Conservation (phyloP, 2,329 filamentous ascomycete species). For the Trichoderma harzianum region DNA sequence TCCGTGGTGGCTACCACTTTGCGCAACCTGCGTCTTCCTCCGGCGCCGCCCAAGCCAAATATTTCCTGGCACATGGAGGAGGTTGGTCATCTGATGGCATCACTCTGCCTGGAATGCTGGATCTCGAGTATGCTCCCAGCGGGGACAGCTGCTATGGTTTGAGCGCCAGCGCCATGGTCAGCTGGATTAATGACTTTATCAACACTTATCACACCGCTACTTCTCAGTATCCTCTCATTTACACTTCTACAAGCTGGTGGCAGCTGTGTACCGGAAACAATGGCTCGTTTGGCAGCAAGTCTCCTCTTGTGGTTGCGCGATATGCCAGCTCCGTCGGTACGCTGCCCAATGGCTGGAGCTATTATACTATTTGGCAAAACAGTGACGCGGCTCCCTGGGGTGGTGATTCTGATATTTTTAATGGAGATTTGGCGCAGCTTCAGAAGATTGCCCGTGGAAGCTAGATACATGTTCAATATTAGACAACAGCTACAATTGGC, state of each 20-base stretch:
- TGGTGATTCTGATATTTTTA: constrained; percentile 25
- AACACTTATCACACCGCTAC: constrained; percentile 46
- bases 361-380: constrained; percentile 47
- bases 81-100: constrained; percentile 52
- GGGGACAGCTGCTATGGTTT: constrained; percentile 45
- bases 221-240: constrained; percentile 50
- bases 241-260: constrained; percentile 54
- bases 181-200: constrained; percentile 53
- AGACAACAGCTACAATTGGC: not conserved
- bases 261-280: constrained; percentile 49
- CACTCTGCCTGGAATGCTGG: constrained; percentile 56
- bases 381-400: constrained; percentile 22
- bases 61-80: constrained; percentile 51
- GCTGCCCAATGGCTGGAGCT: constrained; percentile 50
- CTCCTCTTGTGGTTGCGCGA: constrained; percentile 47
- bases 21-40: constrained; percentile 44
- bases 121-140: constrained; percentile 45
- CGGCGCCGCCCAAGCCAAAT: constrained; percentile 47
- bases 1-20: constrained; percentile 57
- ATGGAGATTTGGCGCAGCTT: constrained; percentile 23
- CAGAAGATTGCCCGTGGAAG: constrained; percentile 23
- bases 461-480: not conserved
- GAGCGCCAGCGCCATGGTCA: constrained; percentile 43
- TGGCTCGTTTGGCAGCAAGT: constrained; percentile 42
- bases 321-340: constrained; percentile 41